Evolutionary conservation across 1,284 basidiomycete species (phyloP), one percentile per base, ranked within the genome.

Genomic region (Boletus hoseneyae): DNA sequence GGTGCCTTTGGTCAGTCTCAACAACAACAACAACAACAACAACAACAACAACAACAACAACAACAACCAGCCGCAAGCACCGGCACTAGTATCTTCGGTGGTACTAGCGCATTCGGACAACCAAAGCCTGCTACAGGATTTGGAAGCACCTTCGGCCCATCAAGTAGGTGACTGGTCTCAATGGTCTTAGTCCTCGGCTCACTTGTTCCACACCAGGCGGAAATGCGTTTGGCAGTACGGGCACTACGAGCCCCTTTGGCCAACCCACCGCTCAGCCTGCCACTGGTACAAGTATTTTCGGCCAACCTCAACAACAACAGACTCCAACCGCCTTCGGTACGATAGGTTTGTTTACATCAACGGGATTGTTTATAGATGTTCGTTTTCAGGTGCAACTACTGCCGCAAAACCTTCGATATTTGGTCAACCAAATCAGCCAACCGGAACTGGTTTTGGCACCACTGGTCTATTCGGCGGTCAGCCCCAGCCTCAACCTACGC

Each of bases 341-440:
- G 39, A 48, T 54, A 3, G 19, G 21, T 48, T 47, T n/a, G 13
- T 45, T 32, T 16, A 4, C 18, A 41, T 15, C 19, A 18, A 42
- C 1, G n/a, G 15, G 34, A 30, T 2, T 15, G 4, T 41, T 39
- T 34, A 19, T 29, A 51, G 11, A 66, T 25, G 16, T 48, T n/a
- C 8, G 23, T 25, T 35, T 30, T 21, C 19, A 66, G 64, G 57
- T 49, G 44, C 56, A 52, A 58, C 59, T 43, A 64, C 67, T 44
- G 63, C 70, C n/a, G 56, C 69, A 21, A 81, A 80, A 48, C 69
- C 78, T n/a, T 67, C 69, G 13, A 59, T 73, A 42, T 77, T 79
- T 49, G 64, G 71, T 33, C 68, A 67, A 34, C 52, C 69, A 10
- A 51, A 42, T 37, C 72, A 73, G 41, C 58, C 70, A 25, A 41